These are phyloP conservation scores for Colletotrichum cuscutae DNA, from an alignment of 2,329 filamentous ascomycete genomes.

Conservation along the genomic window DNA sequence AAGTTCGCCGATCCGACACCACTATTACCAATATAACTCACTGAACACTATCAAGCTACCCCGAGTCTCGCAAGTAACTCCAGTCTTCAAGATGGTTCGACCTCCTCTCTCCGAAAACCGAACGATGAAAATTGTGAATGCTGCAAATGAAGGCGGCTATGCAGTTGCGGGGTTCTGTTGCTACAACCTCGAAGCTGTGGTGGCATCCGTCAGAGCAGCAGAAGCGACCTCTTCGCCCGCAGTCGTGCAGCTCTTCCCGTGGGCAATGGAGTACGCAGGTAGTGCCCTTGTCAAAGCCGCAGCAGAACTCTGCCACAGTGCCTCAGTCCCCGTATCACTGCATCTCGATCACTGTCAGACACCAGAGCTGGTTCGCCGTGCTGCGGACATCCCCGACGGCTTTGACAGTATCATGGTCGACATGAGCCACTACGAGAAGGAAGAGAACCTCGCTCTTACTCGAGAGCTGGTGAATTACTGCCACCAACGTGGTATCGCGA, in stretches of 20 bases:
- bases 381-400: conserved; percentile 60
- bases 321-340: conserved; percentile 47
- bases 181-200: background rate
- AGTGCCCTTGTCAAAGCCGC: background rate
- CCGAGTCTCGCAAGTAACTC: background rate
- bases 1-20: background rate
- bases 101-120: background rate
- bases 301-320: background rate
- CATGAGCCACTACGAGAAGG: conserved; percentile 78
- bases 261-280: background rate
- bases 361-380: conserved; percentile 65
- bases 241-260: background rate
- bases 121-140: conserved; percentile 56
- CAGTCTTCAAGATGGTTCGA: background rate
- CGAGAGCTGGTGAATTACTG: conserved; percentile 70
- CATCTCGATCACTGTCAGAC: conserved; percentile 76
- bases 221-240: background rate
- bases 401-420: conserved; percentile 83
- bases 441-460: conserved; percentile 74
- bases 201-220: background rate
- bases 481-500: conserved; percentile 71
- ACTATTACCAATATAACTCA: background rate
- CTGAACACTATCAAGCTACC: background rate
- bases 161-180: conserved; percentile 63
- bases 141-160: conserved; percentile 65